phyloP scores from a whole-genome alignment of 176 grass and related monocot genomes.

The Pontederia paniculata region DNA sequence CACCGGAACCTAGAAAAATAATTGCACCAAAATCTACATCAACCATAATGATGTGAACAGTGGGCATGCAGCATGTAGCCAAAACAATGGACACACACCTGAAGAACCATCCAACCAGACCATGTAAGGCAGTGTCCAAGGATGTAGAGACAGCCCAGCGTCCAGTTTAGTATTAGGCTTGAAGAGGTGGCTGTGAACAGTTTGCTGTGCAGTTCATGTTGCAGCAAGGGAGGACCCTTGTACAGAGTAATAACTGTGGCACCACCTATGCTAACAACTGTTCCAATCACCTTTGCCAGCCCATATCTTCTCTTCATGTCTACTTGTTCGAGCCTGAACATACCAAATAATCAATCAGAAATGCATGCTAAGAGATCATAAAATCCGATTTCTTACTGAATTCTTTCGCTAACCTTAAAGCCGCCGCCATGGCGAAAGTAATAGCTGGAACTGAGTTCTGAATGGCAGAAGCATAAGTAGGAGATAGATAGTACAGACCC shows the following conservation, averaged over 20 bases:
- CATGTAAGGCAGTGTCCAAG: constrained; percentile 73
- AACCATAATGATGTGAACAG: background rate
- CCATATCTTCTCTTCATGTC: constrained; percentile 51
- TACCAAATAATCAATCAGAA: background rate
- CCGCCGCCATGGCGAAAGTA: constrained; percentile 66
- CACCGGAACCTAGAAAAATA: constrained; percentile 47
- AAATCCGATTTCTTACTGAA: background rate
- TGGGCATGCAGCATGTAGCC: background rate
- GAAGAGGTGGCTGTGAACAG: constrained; percentile 18
- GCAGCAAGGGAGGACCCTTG: constrained; percentile 74
- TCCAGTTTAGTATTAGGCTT: constrained; percentile 70
- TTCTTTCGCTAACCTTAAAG: constrained; percentile 34
- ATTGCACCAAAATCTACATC: background rate
- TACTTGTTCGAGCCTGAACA: constrained; percentile 66
- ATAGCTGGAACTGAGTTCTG: constrained; percentile 84
- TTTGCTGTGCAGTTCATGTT: constrained; percentile 21
- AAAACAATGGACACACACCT: constrained; percentile 19
- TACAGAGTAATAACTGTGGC: constrained; percentile 83
- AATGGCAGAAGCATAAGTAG: constrained; percentile 91
- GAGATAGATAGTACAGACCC: constrained; percentile 75
- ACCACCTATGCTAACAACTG: constrained; percentile 74
- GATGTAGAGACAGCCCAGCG: constrained; percentile 78
- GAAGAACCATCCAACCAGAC: constrained; percentile 93
- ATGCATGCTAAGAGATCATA: background rate
- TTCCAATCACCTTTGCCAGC: constrained; percentile 73